Evolutionary conservation across 352 stramenopile species (phyloP).

Genomic region (Pelagophyceae sp.): DNA sequence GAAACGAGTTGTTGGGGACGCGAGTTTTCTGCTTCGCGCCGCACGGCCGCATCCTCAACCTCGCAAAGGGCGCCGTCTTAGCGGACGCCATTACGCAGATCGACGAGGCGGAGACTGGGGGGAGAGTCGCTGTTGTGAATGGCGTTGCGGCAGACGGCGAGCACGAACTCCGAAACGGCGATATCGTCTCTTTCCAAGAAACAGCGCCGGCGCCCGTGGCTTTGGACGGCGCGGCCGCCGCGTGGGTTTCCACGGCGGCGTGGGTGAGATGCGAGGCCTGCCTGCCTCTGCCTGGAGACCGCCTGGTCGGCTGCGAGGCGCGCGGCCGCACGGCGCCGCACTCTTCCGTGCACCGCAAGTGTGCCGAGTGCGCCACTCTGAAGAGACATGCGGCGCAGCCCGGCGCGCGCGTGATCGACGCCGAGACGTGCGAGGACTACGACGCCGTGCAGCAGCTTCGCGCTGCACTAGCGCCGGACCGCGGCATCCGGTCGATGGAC

Average conservation of each 20-base stretch:
- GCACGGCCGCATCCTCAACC: conserved; percentile 24
- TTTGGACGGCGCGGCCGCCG: no score
- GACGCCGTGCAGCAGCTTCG: no score
- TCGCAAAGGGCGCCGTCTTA: conserved; percentile 15
- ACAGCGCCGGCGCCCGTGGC: background rate
- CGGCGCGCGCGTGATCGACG: background rate
- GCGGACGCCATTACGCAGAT: conserved; percentile 8
- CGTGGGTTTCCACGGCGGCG: no score
- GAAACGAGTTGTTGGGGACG: conserved; percentile 19
- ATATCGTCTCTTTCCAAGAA: conserved; percentile 11
- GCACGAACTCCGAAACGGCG: conserved; percentile 21
- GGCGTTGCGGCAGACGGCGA: background rate
- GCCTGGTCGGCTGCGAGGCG: background rate
- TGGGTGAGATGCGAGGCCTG: background rate
- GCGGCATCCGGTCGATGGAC: background rate
- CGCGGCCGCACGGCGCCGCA: background rate
- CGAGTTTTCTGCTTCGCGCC: conserved; percentile 19
- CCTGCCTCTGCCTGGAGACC: background rate
- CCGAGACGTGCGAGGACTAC: background rate
- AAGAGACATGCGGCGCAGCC: background rate
- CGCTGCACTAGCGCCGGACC: background rate
- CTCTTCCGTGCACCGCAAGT: background rate
- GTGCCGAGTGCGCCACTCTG: background rate
- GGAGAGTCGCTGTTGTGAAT: conserved; percentile 7
- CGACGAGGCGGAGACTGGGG: background rate